Base-by-base conservation (phyloP, 2,329 filamentous ascomycete species). In the Exophiala calicioides region DNA sequence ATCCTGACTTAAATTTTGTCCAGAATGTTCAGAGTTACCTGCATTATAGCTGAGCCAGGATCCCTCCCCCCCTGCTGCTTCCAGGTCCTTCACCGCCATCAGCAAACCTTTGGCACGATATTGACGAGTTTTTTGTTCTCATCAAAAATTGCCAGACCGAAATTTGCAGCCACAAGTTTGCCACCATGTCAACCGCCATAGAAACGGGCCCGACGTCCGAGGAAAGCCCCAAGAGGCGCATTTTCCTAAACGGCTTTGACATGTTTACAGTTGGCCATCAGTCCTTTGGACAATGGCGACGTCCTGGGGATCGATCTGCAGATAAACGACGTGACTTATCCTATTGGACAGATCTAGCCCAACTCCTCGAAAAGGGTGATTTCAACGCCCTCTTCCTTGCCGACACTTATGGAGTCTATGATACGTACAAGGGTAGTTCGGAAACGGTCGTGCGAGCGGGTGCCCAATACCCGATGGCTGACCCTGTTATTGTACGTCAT, bases 191-290 rank as follows among this genome's bases (percentile, higher is more conserved):
- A n/a, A n/a, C n/a, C n/a, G n/a, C n/a, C n/a, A n/a, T n/a, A n/a
- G n/a, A n/a, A n/a, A n/a, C n/a, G n/a, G n/a, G n/a, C n/a, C n/a
- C n/a, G n/a, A n/a, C n/a, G n/a, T n/a, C n/a, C n/a, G n/a, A n/a
- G n/a, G n/a, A n/a, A n/a, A n/a, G n/a, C n/a, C n/a, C 29, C 31
- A 33, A 33, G 20, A 4, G 13, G 7, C 31, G 31, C 31, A 33
- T 33, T 4, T 33, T 33, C 4, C 31, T 33, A 4, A 33, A 33
- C 20, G 31, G 8, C 5, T 33, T 33, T 12, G 31, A 33, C 13
- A 83, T 83, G 79, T 79, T 73, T 2, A 82, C 80, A 0, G 72
- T 83, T 4, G 80, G 80, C 1, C 81, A 84, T 59, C 60, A 84
- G 21, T 80, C 78, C 0, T 79, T 80, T 1, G 81, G 81, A 0